Evolutionary conservation across 208 protist species (phyloP).

Genomic region (Tritrichomonas musculus): DNA sequence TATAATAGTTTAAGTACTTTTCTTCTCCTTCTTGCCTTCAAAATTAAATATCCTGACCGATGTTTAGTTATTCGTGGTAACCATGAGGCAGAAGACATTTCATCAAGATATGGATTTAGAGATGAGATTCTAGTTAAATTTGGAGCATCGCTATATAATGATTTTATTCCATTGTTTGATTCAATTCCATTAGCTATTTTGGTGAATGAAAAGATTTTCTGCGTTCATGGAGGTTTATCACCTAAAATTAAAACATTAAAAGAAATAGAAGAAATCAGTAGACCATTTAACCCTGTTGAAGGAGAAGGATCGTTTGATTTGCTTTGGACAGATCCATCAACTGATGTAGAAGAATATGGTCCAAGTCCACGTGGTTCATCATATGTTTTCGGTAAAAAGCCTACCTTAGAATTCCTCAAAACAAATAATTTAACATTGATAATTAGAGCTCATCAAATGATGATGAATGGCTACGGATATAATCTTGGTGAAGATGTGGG

Average conservation of each 20-base stretch:
- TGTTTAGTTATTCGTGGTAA: conserved; percentile 95
- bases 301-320: conserved; percentile 94
- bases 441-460: not conserved
- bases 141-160: conserved; percentile 96
- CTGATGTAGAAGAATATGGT: conserved; percentile 79
- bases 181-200: conserved; percentile 93
- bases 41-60: conserved; percentile 58
- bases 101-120: conserved; percentile 94
- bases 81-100: conserved; percentile 90
- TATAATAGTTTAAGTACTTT: not conserved
- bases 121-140: conserved; percentile 76
- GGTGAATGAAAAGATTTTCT: conserved; percentile 98
- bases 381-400: conserved; percentile 90
- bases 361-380: conserved; percentile 94
- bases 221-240: conserved; percentile 68
- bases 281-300: conserved; percentile 88
- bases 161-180: conserved; percentile 97
- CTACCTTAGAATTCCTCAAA: conserved; percentile 90
- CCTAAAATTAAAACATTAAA: conserved; percentile 53
- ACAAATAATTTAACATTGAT: conserved; percentile 78
- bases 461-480: not conserved
- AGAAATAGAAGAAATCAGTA: conserved; percentile 81
- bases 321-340: conserved; percentile 95
- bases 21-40: not conserved
- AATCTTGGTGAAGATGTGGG: not conserved